These are phyloP conservation scores for Cyberlindnera suaveolens DNA, from an alignment of 805 yeast genomes.

Conservation along the genomic window DNA sequence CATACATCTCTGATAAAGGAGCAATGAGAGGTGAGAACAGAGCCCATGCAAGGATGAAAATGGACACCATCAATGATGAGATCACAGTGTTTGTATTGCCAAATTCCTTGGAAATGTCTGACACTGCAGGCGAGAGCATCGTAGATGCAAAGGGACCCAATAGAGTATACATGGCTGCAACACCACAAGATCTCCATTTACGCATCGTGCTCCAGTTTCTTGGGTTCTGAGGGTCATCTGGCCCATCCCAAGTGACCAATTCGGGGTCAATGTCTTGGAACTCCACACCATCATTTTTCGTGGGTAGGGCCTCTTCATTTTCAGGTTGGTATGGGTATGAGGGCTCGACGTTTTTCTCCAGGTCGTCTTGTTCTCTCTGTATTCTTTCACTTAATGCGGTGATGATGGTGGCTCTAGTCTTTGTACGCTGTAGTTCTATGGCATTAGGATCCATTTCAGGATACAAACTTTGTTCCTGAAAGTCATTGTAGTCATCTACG, in stretches of 20 bases:
- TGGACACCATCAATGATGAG: conserved; percentile 44
- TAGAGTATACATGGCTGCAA: conserved; percentile 50
- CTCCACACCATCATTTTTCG: conserved; percentile 43
- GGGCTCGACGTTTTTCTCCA: conserved; percentile 4
- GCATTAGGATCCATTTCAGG: conserved; percentile 29
- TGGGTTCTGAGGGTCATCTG: conserved; percentile 56
- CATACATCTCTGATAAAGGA: conserved; percentile 55
- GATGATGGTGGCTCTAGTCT: conserved; percentile 39
- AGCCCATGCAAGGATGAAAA: conserved; percentile 62
- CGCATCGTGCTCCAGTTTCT: conserved; percentile 46
- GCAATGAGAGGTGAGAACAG: conserved; percentile 55
- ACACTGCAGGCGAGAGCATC: conserved; percentile 54
- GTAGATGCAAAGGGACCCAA: conserved; percentile 60
- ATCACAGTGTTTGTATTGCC: conserved; percentile 35
- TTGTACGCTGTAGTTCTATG: conserved; percentile 35
- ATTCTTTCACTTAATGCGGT: conserved; percentile 25
- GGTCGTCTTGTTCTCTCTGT: conserved; percentile 1
- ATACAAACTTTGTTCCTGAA: conserved; percentile 30
- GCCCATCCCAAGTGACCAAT: conserved; percentile 61
- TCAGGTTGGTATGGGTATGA: conserved; percentile 7
- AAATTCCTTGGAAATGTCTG: conserved; percentile 39
- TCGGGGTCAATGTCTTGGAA: conserved; percentile 55
- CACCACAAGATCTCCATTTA: conserved; percentile 38
- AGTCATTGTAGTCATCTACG: conserved; percentile 9
- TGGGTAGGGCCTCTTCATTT: conserved; percentile 25